Evolutionary conservation across 768 basidiomycete genomes (phyloP).

Genomic region (Nidularia pulvinata): DNA sequence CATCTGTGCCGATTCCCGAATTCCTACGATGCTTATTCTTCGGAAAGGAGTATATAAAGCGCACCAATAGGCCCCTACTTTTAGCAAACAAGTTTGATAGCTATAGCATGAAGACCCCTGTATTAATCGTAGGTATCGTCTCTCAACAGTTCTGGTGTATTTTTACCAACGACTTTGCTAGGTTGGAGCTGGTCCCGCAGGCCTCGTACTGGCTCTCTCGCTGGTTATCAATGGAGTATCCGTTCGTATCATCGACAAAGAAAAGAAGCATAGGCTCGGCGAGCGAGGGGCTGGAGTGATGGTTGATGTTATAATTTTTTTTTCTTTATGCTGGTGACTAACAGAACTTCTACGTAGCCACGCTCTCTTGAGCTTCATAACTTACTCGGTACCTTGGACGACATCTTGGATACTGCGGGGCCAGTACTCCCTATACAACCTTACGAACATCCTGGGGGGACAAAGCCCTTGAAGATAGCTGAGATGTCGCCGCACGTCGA

Average conservation of each 20-base stretch:
- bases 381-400: slow-evolving; percentile 14
- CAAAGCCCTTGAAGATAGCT: not conserved
- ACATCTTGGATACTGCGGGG: slow-evolving; percentile 4
- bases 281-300: slow-evolving; percentile 18
- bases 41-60: no score
- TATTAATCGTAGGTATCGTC: not conserved
- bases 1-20: no score
- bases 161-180: not conserved
- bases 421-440: not conserved
- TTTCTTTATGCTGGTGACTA: not conserved
- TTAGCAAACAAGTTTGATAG: no score
- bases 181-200: slow-evolving; percentile 14
- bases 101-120: not conserved
- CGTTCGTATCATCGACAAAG: slow-evolving; percentile 24
- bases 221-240: slow-evolving; percentile 23
- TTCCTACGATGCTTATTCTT: no score
- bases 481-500: slow-evolving; percentile 1
- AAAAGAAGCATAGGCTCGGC: slow-evolving; percentile 6
- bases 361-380: slow-evolving; percentile 20
- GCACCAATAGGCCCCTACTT: no score
- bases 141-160: not conserved
- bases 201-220: slow-evolving; percentile 24
- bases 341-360: slow-evolving; percentile 9
- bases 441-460: slow-evolving; percentile 8
- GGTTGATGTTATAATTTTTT: slow-evolving; percentile 3